Evolutionary conservation across 352 stramenopile genomes (phyloP).

Genomic region (Phytopythium ostracodes): DNA sequence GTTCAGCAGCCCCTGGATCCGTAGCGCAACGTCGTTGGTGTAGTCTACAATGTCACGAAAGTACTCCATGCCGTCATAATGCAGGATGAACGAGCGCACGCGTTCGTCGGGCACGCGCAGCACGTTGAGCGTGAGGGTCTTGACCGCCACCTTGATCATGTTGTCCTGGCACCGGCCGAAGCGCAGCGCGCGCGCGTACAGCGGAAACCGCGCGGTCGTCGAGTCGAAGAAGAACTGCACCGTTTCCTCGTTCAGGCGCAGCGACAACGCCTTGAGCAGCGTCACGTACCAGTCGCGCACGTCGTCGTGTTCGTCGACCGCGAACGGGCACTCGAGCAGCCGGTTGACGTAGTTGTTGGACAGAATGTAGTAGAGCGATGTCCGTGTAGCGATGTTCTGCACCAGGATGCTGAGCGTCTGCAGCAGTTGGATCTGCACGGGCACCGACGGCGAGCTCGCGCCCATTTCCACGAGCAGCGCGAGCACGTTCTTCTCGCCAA

Average conservation of each 20-base stretch:
- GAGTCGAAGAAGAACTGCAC: slow-evolving; percentile 89
- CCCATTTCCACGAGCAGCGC: slow-evolving; percentile 87
- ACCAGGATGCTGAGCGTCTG: slow-evolving; percentile 92
- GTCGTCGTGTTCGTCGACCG: slow-evolving; percentile 67
- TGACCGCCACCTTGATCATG: slow-evolving; percentile 85
- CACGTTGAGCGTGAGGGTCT: slow-evolving; percentile 86
- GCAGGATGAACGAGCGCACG: slow-evolving; percentile 70
- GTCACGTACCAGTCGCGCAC: slow-evolving; percentile 88
- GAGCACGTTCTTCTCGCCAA: slow-evolving; percentile 96
- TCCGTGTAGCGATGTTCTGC: slow-evolving; percentile 86
- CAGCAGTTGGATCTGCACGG: slow-evolving; percentile 91
- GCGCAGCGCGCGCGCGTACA: slow-evolving; percentile 67
- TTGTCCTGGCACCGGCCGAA: slow-evolving; percentile 74
- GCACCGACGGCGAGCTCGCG: slow-evolving; percentile 35
- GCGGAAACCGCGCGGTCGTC: slow-evolving; percentile 49
- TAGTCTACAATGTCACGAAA: slow-evolving; percentile 79
- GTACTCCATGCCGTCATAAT: slow-evolving; percentile 72
- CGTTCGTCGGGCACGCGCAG: slow-evolving; percentile 72
- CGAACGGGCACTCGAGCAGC: slow-evolving; percentile 82
- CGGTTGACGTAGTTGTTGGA: slow-evolving; percentile 96
- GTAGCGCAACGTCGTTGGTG: slow-evolving; percentile 67
- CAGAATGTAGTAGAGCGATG: slow-evolving; percentile 93
- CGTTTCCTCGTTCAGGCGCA: slow-evolving; percentile 83
- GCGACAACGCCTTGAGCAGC: slow-evolving; percentile 83
- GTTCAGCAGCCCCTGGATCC: slow-evolving; percentile 74